Evolutionary conservation across 2,329 filamentous ascomycete genomes (phyloP).

Genomic region (Fusarium sp.): DNA sequence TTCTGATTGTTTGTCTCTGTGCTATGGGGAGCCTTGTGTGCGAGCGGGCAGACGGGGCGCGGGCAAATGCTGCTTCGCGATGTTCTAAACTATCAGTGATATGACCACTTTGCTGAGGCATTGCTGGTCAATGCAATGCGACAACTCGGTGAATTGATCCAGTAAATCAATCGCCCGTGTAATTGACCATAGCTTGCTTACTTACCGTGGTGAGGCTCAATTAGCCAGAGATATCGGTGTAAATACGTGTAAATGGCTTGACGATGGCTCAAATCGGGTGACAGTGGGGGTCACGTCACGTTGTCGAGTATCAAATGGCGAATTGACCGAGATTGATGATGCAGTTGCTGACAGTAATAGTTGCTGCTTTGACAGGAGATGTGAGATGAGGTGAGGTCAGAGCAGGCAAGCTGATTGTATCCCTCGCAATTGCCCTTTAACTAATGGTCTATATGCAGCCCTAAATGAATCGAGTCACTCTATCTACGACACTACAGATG

Average conservation of each 20-base stretch:
- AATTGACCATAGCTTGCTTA: constrained; percentile 7
- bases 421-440: constrained; percentile 12
- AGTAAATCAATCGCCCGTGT: constrained; percentile 6
- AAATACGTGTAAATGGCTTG: constrained; percentile 34
- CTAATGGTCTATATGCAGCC: constrained; percentile 14
- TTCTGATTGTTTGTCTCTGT: neutral
- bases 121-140: constrained; percentile 13
- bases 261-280: constrained; percentile 39
- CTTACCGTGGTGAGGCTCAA: constrained; percentile 28
- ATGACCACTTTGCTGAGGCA: constrained; percentile 31
- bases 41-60: neutral
- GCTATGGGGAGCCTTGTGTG: neutral
- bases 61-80: neutral
- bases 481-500: neutral
- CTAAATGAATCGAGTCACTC: constrained; percentile 20
- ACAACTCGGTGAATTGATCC: constrained; percentile 15
- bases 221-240: constrained; percentile 11
- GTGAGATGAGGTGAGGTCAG: constrained; percentile 1
- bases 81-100: constrained; percentile 24
- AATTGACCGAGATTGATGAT: constrained; percentile 29
- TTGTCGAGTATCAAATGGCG: constrained; percentile 33
- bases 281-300: constrained; percentile 46
- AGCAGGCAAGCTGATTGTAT: constrained; percentile 1
- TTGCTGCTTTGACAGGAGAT: constrained; percentile 7
- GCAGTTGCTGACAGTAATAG: neutral